Percentiles rank a stretch among this genome's conserved stretches.
phyloP scores from a whole-genome alignment of 495 filamentous ascomycete genomes.

The Aspergillus bertholletiae region DNA sequence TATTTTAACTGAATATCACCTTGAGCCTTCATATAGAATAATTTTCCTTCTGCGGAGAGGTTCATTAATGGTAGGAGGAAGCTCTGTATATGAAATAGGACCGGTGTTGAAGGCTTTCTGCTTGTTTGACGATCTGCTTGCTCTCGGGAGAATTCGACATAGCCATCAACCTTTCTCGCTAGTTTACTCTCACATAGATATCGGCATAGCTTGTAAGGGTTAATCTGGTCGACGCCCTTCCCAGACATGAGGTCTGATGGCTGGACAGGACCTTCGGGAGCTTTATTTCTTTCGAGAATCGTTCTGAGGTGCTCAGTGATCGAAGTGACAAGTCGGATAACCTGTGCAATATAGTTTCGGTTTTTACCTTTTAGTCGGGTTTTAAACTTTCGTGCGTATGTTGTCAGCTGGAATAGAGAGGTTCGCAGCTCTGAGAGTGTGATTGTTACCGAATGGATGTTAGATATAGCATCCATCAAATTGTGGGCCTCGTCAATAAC shows the following conservation, averaged over 20 bases:
- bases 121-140: conserved; percentile 22
- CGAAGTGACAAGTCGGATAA: conserved; percentile 75
- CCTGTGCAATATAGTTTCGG: conserved; percentile 83
- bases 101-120: conserved; percentile 54
- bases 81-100: conserved; percentile 77
- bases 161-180: conserved; percentile 91
- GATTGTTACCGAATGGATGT: conserved; percentile 79
- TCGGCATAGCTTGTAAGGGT: conserved; percentile 78
- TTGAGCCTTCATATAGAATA: conserved; percentile 68
- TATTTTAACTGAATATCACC: conserved; percentile 69
- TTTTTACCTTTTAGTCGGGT: conserved; percentile 91
- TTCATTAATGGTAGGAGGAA: conserved; percentile 86
- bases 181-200: conserved; percentile 93
- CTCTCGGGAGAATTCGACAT: conserved; percentile 59
- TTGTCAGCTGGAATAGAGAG: conserved; percentile 68
- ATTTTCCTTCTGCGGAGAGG: conserved; percentile 77
- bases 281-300: conserved; percentile 42
- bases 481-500: conserved; percentile 98
- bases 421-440: conserved; percentile 66
- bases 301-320: conserved; percentile 59
- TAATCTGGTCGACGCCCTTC: conserved; percentile 93
- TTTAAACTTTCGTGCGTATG: conserved; percentile 83
- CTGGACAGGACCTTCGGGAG: conserved; percentile 61
- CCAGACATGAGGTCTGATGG: conserved; percentile 67
- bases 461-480: conserved; percentile 89